Conservation (phyloP, 805 yeast species). For the Myxozyma geophila region DNA sequence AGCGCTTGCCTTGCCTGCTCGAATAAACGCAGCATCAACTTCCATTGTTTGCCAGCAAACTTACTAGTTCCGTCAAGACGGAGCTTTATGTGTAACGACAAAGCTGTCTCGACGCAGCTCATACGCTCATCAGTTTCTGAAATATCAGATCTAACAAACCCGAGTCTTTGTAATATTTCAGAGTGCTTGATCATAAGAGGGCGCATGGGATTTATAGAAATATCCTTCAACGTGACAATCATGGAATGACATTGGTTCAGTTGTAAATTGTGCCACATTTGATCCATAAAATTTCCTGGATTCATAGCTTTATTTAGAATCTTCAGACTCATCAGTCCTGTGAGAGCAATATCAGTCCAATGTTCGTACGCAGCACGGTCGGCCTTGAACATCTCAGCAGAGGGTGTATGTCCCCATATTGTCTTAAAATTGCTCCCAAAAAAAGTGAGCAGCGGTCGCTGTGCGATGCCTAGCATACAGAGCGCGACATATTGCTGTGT, state of each 20-base stretch:
- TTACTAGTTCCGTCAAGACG: conserved; percentile 1
- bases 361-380: background rate
- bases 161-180: conserved; percentile 1
- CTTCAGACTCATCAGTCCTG: background rate
- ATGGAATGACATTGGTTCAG: conserved; percentile 10
- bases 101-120: background rate
- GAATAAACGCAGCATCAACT: background rate
- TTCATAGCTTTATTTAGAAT: conserved; percentile 1
- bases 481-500: conserved; percentile 1
- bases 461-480: conserved; percentile 4
- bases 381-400: background rate
- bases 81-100: background rate
- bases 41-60: conserved; percentile 9
- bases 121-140: background rate
- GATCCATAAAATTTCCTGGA: background rate
- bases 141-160: background rate
- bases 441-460: conserved; percentile 1
- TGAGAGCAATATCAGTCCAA: background rate
- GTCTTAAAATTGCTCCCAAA: conserved; percentile 4
- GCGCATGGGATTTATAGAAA: conserved; percentile 5
- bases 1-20: background rate
- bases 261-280: conserved; percentile 9
- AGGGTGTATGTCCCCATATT: background rate
- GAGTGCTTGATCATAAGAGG: background rate
- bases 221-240: conserved; percentile 4